Conservation (phyloP, 768 basidiomycete species). For the Suillus brevipes region DNA sequence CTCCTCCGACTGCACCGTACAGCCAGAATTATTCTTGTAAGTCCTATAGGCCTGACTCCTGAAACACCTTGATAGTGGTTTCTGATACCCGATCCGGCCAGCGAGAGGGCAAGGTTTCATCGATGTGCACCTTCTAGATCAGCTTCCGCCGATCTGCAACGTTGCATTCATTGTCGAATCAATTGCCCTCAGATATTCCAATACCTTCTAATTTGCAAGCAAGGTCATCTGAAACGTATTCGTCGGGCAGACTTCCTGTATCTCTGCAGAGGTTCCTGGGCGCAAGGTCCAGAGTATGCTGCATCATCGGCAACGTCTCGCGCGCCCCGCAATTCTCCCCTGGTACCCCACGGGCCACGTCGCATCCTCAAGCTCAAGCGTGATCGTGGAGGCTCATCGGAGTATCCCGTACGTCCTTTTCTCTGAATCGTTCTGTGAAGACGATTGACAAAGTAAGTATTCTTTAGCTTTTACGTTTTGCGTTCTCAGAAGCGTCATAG, state of each 20-base stretch:
- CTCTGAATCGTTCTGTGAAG: background rate
- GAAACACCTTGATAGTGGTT: background rate
- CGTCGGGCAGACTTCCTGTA: too few relatives aligned
- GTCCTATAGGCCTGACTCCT: background rate
- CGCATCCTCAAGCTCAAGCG: background rate
- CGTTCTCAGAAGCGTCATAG: constrained; percentile 4
- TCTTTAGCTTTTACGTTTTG: constrained; percentile 8
- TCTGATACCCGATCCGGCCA: background rate
- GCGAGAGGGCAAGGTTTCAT: background rate
- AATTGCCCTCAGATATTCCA: background rate
- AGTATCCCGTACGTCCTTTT: background rate
- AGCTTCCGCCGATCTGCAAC: constrained; percentile 3
- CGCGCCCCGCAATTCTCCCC: too few relatives aligned
- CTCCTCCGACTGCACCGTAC: background rate
- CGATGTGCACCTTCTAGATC: background rate
- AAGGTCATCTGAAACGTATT: background rate
- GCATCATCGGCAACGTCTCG: too few relatives aligned
- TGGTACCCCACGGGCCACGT: background rate
- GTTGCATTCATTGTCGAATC: background rate
- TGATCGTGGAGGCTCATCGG: background rate
- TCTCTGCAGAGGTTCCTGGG: background rate
- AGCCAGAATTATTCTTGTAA: background rate
- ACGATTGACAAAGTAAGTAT: constrained; percentile 2
- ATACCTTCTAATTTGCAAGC: background rate
- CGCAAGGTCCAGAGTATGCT: background rate